phyloP scores from a whole-genome alignment of 345 rosid genomes.

The Corymbia maculata region DNA sequence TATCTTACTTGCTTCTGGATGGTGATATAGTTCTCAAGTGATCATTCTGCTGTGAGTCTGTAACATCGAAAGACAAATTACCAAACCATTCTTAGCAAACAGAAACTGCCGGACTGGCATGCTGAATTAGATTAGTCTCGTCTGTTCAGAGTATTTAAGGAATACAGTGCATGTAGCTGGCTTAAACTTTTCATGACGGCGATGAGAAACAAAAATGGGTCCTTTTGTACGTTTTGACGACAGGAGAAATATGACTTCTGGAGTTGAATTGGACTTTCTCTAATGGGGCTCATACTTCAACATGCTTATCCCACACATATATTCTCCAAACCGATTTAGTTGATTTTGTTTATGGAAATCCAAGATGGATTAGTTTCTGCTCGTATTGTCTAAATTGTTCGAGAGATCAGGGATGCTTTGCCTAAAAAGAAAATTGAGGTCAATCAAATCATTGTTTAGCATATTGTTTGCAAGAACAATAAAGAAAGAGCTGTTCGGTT shows the following conservation, averaged over 20 bases:
- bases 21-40: neutral
- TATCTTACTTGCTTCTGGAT: neutral
- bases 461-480: neutral
- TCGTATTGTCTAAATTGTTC: neutral
- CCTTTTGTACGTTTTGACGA: neutral
- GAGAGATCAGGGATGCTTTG: neutral
- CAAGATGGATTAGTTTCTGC: neutral
- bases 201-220: neutral
- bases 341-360: neutral
- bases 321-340: neutral
- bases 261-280: neutral
- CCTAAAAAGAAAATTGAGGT: neutral
- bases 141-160: neutral
- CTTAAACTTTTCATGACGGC: neutral
- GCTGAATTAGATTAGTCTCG: neutral
- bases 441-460: neutral
- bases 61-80: neutral
- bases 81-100: neutral
- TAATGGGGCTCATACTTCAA: neutral
- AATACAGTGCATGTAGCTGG: neutral
- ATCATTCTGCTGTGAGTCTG: neutral
- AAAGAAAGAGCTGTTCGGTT: neutral
- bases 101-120: neutral
- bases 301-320: neutral
- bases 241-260: neutral